These are phyloP conservation scores for Typha latifolia DNA, from an alignment of 176 grass and related monocot genomes.

Conservation along the genomic window DNA sequence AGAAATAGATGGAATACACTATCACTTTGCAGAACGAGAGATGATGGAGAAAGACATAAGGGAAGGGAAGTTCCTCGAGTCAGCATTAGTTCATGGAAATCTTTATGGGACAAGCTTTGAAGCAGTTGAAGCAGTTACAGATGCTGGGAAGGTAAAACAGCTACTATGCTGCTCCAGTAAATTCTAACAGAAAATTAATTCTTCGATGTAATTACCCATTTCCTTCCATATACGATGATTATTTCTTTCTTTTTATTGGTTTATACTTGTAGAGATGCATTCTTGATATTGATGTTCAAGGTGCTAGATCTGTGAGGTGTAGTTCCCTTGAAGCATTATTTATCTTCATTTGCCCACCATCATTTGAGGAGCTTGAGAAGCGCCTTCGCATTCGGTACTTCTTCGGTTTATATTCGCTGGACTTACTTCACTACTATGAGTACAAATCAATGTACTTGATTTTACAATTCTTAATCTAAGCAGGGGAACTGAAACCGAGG, in stretches of 20 bases:
- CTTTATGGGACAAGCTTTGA: slow-evolving; percentile 60
- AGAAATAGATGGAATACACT: slow-evolving; percentile 88
- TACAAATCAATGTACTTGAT: neutral
- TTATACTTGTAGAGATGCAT: slow-evolving; percentile 68
- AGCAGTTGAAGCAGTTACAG: slow-evolving; percentile 91
- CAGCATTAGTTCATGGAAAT: slow-evolving; percentile 92
- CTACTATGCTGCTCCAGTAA: slow-evolving; percentile 22
- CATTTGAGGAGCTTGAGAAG: slow-evolving; percentile 87
- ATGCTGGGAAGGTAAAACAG: slow-evolving; percentile 75
- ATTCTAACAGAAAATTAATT: too few relatives aligned
- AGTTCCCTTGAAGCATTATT: slow-evolving; percentile 89
- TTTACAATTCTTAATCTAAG: neutral
- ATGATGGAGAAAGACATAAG: slow-evolving; percentile 82
- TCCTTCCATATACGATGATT: neutral
- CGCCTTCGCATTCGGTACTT: slow-evolving; percentile 83
- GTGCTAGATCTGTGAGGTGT: slow-evolving; percentile 83
- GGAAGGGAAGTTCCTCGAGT: slow-evolving; percentile 92
- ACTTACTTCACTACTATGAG: slow-evolving; percentile 4
- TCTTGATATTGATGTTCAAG: slow-evolving; percentile 99
- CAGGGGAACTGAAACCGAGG: slow-evolving; percentile 58
- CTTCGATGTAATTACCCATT: slow-evolving; percentile 1
- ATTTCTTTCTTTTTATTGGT: too few relatives aligned
- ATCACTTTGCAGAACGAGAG: slow-evolving; percentile 65
- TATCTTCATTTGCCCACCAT: slow-evolving; percentile 92
- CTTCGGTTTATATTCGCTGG: slow-evolving; percentile 21